Conservation (phyloP, 2,329 filamentous ascomycete species). For the Stachybotrys echinatus region DNA sequence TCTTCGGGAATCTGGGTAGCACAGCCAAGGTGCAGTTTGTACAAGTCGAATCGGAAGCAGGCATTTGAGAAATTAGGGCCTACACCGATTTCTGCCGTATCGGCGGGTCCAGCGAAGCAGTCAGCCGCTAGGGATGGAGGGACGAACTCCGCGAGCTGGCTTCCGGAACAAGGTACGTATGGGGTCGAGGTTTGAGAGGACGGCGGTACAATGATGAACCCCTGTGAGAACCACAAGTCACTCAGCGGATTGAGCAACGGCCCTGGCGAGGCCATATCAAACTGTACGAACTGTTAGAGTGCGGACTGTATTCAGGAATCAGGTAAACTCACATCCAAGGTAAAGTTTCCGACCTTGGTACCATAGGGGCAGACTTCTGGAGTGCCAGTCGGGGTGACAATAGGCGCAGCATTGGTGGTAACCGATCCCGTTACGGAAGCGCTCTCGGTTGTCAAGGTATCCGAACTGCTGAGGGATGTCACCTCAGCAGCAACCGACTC, state of each 20-base stretch:
- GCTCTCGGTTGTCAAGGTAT: too few species aligned
- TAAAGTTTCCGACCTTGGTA: constrained; percentile 29
- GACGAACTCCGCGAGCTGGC: constrained; percentile 33
- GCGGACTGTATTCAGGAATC: not conserved
- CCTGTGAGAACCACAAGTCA: constrained; percentile 36
- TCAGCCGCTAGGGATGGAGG: constrained; percentile 26
- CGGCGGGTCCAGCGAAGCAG: constrained; percentile 17
- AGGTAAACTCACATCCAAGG: constrained; percentile 28
- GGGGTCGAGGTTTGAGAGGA: constrained; percentile 23
- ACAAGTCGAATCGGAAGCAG: constrained; percentile 35
- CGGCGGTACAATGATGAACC: constrained; percentile 31
- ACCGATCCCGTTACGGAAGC: too few species aligned
- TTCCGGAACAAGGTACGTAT: constrained; percentile 31
- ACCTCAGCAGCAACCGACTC: constrained; percentile 4
- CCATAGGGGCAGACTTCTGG: constrained; percentile 17
- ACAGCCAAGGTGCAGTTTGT: constrained; percentile 32
- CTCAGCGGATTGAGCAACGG: constrained; percentile 33
- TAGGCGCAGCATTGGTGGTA: constrained; percentile 11
- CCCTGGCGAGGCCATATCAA: constrained; percentile 28
- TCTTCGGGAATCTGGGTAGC: constrained; percentile 26
- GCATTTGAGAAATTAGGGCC: constrained; percentile 28
- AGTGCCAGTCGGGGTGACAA: not conserved
- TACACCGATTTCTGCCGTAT: constrained; percentile 33
- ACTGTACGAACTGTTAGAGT: constrained; percentile 21
- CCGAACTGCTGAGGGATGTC: too few species aligned